Evolutionary conservation across 768 basidiomycete genomes (phyloP).

Genomic region (Termitomyces sp.): DNA sequence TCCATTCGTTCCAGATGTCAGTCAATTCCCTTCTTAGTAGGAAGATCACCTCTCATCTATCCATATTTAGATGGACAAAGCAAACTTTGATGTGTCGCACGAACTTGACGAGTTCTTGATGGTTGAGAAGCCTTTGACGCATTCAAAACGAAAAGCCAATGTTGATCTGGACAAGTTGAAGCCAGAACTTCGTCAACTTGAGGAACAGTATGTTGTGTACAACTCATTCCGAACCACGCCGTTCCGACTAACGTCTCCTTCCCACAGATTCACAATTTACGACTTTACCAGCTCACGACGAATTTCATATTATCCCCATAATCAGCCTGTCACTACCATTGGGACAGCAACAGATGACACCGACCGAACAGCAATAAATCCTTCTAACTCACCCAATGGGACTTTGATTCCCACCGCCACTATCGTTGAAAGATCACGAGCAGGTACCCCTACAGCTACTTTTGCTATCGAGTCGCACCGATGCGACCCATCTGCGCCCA

Average conservation of each 20-base stretch:
- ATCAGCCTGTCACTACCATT: conserved; percentile 50
- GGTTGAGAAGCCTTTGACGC: conserved; percentile 97
- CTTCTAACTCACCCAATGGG: conserved; percentile 34
- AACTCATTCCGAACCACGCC: conserved; percentile 2
- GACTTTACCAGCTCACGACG: conserved; percentile 73
- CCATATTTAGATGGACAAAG: conserved; percentile 71
- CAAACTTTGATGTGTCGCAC: conserved; percentile 97
- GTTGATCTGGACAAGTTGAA: conserved; percentile 83
- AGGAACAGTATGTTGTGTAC: conserved; percentile 69
- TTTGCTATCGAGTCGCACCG: conserved; percentile 27
- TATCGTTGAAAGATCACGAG: conserved; percentile 42
- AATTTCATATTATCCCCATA: conserved; percentile 85
- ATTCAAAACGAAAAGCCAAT: conserved; percentile 86
- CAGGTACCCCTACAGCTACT: conserved; percentile 39
- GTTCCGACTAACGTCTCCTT: neutral
- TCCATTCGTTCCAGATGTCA: conserved; percentile 88
- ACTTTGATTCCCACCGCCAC: conserved; percentile 42
- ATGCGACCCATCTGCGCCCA: conserved; percentile 17
- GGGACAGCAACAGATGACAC: conserved; percentile 35
- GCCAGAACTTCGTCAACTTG: conserved; percentile 86
- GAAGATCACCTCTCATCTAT: conserved; percentile 1
- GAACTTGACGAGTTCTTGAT: conserved; percentile 96
- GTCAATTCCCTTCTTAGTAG: conserved; percentile 25
- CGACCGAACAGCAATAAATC: conserved; percentile 36
- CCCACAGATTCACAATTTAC: conserved; percentile 79